Evolutionary conservation across 306 rosid genomes (phyloP), one percentile per base, ranked within the genome.

Genomic region (Acacia acuminata): DNA sequence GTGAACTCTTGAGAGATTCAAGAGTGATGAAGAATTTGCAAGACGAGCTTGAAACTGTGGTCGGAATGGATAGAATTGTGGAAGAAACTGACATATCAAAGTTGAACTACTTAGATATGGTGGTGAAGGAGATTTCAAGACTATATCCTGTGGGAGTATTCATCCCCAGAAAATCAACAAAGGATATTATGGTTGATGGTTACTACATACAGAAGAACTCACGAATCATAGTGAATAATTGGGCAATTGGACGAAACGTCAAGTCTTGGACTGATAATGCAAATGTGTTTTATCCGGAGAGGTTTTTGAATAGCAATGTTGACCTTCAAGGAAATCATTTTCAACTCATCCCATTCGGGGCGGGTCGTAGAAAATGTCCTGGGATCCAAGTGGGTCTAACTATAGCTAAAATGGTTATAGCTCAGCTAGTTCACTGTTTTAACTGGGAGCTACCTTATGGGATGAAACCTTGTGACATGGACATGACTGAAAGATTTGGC

Each of bases 11-110:
- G 19, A 83, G 69, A 77, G 61, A 91, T 79, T 88, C 89, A 8
- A 77, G 68, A n/a, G 83, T 84, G 16, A 87, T 87, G 87, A 85
- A 83, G 48, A 77, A 16, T 22, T 82, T 88, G 53, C 93, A 91
- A 79, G 69, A 79, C 50, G 91, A 89, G 88, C 45, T 91, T 15
- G 63, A 67, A 40, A 36, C 19, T 68, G 86, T 78, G 17, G 80
- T 86, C 0, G 91, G 94, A 1, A 60, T 55, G 79, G 70, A 75
- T 32, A 81, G 79, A 34, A 55, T 63, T 79, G 91, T 91, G 9
- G 81, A 86, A 15, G 92, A 91, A 30, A 22, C 0, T 15, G 89
- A 89, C 11, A 47, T 91, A 25, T 75, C 70, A 12, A 86, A 84
- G 0, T 22, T 91, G 34, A 71, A 64, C 13, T 87, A 84, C 68